Base-by-base conservation (phyloP, 768 basidiomycete genomes). In the Macrolepiota dolichaula region DNA sequence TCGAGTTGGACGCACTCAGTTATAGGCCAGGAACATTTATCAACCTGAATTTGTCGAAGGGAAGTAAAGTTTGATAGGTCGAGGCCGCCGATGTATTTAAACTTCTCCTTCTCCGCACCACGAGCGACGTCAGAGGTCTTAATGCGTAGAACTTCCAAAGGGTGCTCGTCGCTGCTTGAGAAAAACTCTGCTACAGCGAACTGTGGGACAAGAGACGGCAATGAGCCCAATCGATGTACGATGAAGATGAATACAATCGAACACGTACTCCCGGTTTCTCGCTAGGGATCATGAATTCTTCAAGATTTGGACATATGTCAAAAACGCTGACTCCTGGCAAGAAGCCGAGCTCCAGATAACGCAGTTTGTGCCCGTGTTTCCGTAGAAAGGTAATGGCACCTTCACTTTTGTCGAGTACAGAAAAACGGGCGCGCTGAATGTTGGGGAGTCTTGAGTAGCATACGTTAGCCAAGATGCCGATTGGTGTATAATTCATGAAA, bases 241-340 rank as follows among this genome's bases (percentile, higher is more conserved):
- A 44, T n/a, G 19, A 44, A 7, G 12, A 17, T 12, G 5, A 44
- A 44, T 17, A 15, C n/a, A 15, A 15, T n/a, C n/a, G n/a, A n/a
- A n/a, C n/a, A 51, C 57, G 22, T 38, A 59, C 57, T 15, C 57
- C 57, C 7, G 49, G 50, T 51, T 51, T 59, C 29, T 59, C 57
- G 13, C 15, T 1, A 19, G 57, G 57, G 17, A 59, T 17, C 10
- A n/a, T 17, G 27, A 59, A 51, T 40, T 25, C 12, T 27, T 32
- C 24, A 40, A 59, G 57, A 19, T 32, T 42, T 15, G 57, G 38
- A 40, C 50, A 59, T 27, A 40, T 42, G 27, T 59, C 57, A 19
- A 59, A 59, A 12, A 59, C 50, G 7, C 57, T 51, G 22, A 59
- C 37, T n/a, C 50, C 57, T 12, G 57, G 57, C 17, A 59, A 49